Evolutionary conservation across 169 alveolate genomes (phyloP).

Genomic region (Plasmodium ovale): DNA sequence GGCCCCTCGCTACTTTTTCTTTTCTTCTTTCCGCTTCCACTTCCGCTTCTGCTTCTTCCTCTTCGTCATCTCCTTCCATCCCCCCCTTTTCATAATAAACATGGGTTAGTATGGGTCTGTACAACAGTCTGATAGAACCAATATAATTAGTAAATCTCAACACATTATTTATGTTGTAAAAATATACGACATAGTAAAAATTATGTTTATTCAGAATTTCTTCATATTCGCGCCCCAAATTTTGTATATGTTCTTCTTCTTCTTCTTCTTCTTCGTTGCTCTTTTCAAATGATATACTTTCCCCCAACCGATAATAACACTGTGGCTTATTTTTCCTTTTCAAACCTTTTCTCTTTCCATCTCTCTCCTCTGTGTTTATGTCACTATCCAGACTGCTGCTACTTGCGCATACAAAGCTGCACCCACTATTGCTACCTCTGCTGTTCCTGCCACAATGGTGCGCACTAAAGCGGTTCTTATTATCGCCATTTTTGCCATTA

Average conservation of each 20-base stretch:
- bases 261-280: not conserved
- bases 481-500: not conserved
- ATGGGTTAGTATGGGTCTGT: constrained; percentile 75
- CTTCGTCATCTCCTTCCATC: not conserved
- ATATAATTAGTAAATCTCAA: constrained; percentile 60
- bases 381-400: not conserved
- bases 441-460: not conserved
- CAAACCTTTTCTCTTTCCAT: not conserved
- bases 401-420: not conserved
- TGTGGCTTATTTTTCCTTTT: not conserved
- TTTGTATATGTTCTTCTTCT: not conserved
- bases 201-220: constrained; percentile 50
- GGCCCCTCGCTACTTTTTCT: not conserved
- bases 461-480: not conserved
- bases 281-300: not conserved
- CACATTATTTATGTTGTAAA: constrained; percentile 39
- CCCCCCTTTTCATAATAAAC: constrained; percentile 28
- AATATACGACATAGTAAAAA: constrained; percentile 66
- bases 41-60: not conserved
- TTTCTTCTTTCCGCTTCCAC: not conserved
- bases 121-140: constrained; percentile 42
- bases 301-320: not conserved
- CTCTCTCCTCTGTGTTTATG: not conserved
- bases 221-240: constrained; percentile 27
- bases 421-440: too few species aligned